Conservation (phyloP, 2,329 filamentous ascomycete genomes). For the Zymoseptoria ardabiliae region DNA sequence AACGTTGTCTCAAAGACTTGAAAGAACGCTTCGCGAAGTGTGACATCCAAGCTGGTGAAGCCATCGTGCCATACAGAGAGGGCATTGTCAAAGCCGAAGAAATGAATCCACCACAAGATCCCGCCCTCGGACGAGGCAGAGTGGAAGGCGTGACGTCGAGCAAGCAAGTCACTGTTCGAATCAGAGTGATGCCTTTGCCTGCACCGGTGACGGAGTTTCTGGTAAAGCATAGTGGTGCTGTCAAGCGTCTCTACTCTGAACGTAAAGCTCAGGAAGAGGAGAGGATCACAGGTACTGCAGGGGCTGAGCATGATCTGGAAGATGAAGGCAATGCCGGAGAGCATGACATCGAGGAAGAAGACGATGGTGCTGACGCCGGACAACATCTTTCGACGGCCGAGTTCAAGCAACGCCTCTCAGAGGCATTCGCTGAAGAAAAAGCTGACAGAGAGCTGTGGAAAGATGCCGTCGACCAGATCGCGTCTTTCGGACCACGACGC, state of each 20-base stretch:
- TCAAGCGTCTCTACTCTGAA: slow-evolving; percentile 73
- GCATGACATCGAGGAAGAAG: slow-evolving; percentile 42
- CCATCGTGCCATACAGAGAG: slow-evolving; percentile 93
- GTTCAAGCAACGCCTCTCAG: slow-evolving; percentile 65
- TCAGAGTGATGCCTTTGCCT: slow-evolving; percentile 75
- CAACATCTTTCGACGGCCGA: slow-evolving; percentile 64
- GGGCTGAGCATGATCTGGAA: slow-evolving; percentile 19
- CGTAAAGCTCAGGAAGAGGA: slow-evolving; percentile 47
- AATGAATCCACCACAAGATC: slow-evolving; percentile 82
- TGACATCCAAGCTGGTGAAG: slow-evolving; percentile 86
- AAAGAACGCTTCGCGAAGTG: slow-evolving; percentile 88
- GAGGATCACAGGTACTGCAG: slow-evolving; percentile 34
- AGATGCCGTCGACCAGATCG: slow-evolving; percentile 68
- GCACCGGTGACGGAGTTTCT: slow-evolving; percentile 75
- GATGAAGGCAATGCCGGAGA: slow-evolving; percentile 27
- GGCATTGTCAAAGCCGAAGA: slow-evolving; percentile 77
- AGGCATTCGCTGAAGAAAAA: slow-evolving; percentile 63
- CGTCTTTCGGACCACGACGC: slow-evolving; percentile 80
- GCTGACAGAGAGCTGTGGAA: slow-evolving; percentile 71
- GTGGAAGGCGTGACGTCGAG: slow-evolving; percentile 71
- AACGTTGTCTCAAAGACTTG: slow-evolving; percentile 87
- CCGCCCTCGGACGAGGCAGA: slow-evolving; percentile 76
- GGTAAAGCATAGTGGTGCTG: slow-evolving; percentile 66
- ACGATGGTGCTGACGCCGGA: slow-evolving; percentile 44
- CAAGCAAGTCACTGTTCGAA: slow-evolving; percentile 71